Conservation (phyloP, 1,284 basidiomycete species). For the Baeospora myosura region DNA sequence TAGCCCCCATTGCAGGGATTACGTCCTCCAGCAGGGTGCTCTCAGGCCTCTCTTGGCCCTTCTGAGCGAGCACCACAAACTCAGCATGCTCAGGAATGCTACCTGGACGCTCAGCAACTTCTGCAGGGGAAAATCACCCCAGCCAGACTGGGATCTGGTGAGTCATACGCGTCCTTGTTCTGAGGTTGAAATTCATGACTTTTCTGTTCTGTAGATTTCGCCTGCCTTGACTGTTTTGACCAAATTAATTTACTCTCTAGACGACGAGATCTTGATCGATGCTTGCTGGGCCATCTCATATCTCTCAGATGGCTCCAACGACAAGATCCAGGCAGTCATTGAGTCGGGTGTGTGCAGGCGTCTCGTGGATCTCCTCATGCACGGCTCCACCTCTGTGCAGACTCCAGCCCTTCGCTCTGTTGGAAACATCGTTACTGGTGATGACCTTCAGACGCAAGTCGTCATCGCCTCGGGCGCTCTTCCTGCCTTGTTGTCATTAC, state of each 20-base stretch:
- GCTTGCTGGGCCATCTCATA: conserved; percentile 99
- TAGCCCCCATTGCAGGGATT: conserved; percentile 90
- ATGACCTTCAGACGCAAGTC: conserved; percentile 98
- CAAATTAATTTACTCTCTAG: conserved; percentile 97
- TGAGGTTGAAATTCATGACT: conserved; percentile 9
- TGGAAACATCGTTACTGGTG: conserved; percentile 98
- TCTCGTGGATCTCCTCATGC: conserved; percentile 96
- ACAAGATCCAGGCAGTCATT: conserved; percentile 99
- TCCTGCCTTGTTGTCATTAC: conserved; percentile 83
- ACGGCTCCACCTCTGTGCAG: conserved; percentile 96
- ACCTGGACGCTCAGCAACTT: conserved; percentile 99
- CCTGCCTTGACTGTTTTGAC: conserved; percentile 94
- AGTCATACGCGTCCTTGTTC: conserved; percentile 23
- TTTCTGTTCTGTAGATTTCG: conserved; percentile 63
- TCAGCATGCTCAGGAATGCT: conserved; percentile 95
- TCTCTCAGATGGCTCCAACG: conserved; percentile 97
- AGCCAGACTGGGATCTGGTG: conserved; percentile 92
- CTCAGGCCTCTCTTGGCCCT: conserved; percentile 66
- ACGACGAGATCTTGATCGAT: conserved; percentile 98
- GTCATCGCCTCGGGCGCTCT: conserved; percentile 96
- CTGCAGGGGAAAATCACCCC: conserved; percentile 92
- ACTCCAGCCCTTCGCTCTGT: conserved; percentile 96
- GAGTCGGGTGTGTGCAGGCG: conserved; percentile 97
- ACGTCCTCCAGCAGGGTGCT: conserved; percentile 75
- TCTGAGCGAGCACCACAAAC: conserved; percentile 84